Evolutionary conservation across 164 flowering plant species (phyloP), one percentile per base, ranked within the genome.

Genomic region (Berberis vulgaris): DNA sequence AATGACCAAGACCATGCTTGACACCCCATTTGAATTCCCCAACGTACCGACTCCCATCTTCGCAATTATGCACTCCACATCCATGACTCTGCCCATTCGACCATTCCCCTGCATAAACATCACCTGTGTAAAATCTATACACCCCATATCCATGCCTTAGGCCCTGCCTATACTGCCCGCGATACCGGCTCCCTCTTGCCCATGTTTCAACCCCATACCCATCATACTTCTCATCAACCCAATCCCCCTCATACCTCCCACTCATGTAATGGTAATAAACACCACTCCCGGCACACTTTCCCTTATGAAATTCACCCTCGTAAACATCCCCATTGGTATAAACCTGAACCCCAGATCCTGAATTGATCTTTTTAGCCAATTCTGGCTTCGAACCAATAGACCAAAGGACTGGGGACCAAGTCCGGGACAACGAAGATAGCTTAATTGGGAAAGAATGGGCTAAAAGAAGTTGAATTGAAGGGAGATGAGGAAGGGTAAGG

Each of bases 1-100:
- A 89, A 49, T 76, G 84, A 40, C 93, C 96, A 43, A 85, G 80
- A 3, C 96, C 96, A 65, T 89, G 96, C 73, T 89, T 89, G 61
- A 85, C 81, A 26, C 93, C 93, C 90, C 89, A 83, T 78, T 85
- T 89, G 76, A 89, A 89, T 71, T 89, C 90, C 63, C 96, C 96
- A 43, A 80, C 81, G 72, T 89, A 86, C 45, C 76, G 71, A 72
- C 93, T 89, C 57, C 93, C 91, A 73, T 89, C 96, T 69, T 77
- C 83, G 63, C 89, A 89, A 47, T 85, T 82, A 76, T 86, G 85
- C 55, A 79, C 77, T 49, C 96, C 96, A 71, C 82, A 76, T 4
- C 96, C 96, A 78, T 89, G 89, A 52, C 86, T 82, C 79, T 86
- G 96, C 66, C 96, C 96, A 71, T 76, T 84, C 43, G 80, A 81